Base-by-base conservation (phyloP, 805 yeast genomes). In the Spathaspora arborariae region DNA sequence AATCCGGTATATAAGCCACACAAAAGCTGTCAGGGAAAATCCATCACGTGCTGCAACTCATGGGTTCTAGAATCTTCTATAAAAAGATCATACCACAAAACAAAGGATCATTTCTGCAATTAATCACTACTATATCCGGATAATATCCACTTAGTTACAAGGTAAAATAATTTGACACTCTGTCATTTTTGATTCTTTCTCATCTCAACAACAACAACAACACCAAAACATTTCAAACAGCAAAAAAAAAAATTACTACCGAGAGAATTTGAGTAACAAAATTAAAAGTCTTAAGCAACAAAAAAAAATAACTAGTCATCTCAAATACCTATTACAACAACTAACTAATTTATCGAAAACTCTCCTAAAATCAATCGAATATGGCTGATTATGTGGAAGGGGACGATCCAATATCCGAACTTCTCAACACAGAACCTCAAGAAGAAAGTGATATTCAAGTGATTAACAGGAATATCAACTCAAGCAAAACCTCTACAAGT, bases 401-500 rank as follows among this genome's bases (percentile, higher is more conserved):
- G n/a, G 19, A 40, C 16, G 42, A 40, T 20, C 35, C 42, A 5
- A 40, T 40, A 13, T 11, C 34, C 16, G 42, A 30, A n/a, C 36
- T 40, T 18, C 24, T 40, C 35, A 26, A 26, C 20, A 26, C 42
- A 19, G 35, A 18, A 15, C 20, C 42, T 2, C 20, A 24, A 11
- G 35, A 40, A 16, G 38, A 45, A 20, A 39, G 41, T 9, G 51
- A 47, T n/a, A 47, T 47, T 8, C 45, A 47, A 21, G 27, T 33
- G 6, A 47, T 47, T 11, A 40, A 40, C 33, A 16, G 48, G 35
- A 21, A 8, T 13, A 39, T 9, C 24, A 22, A 22, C n/a, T n/a
- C n/a, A n/a, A n/a, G n/a, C 24, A 22, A 24, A 10, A 13, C 27
- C 24, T 6, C 22, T 35, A 19, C 35, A 30, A 30, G 8, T 30